Base-by-base conservation (phyloP, 2,329 filamentous ascomycete genomes). In the Bipolaris gigantea region DNA sequence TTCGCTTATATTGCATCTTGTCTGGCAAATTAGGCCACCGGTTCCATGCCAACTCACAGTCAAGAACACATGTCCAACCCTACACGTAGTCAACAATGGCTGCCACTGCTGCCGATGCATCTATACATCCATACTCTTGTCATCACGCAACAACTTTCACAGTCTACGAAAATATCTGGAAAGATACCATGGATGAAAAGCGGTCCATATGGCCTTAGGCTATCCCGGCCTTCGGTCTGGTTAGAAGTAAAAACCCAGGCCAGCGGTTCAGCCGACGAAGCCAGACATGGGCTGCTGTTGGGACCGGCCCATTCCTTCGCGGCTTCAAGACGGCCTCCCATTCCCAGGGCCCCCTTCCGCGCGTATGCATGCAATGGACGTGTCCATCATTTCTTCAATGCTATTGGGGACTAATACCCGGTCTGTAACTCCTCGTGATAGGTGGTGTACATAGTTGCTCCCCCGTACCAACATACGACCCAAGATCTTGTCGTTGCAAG, bases 1-100 rank as follows among this genome's bases (percentile, higher is more conserved):
- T 34, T 48, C 50, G 50, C 50, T 16, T 41, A 32, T 13, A 25
- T 36, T 43, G 25, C 27, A 34, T 36, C 27, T 44, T 34, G 30
- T 44, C 32, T 40, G 40, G 34, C 51, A 50, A 40, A 54, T 50
- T 50, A 25, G 45, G 19, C 51, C 51, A 50, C 46, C 51, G 40
- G 51, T 19, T 27, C 44, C 50, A 30, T 46, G 18, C 34, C 35
- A n/a, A 47, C 27, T 10, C 13, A 27, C 19, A 35, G 23, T 15
- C 19, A 48, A 23, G 32, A 19, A 11, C 41, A 16, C 4, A 16
- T 18, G 25, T 38, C 36, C 41, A 33, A 43, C 33, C 39, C 16
- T 30, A 40, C 32, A 41, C 45, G 18, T 41, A 15, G 33, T 34
- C 18, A 18, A 35, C 30, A n/a, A 15, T 19, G 8, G 27, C 11